phyloP scores from a whole-genome alignment of 495 filamentous ascomycete genomes.

The Penicillium fimorum region DNA sequence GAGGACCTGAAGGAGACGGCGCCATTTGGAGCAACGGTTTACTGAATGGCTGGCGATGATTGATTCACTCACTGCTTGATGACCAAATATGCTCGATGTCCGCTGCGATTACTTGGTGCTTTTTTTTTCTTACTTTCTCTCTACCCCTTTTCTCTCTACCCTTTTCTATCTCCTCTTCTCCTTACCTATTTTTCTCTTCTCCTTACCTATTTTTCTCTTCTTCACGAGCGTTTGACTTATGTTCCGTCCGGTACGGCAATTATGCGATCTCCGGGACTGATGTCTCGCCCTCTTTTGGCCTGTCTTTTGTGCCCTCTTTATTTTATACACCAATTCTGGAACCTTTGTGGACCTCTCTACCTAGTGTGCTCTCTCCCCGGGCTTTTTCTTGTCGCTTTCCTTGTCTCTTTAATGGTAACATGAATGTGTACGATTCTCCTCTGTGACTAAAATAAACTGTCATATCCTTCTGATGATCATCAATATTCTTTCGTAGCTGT shows the following conservation, averaged over 20 bases:
- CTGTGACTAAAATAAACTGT: constrained; percentile 17
- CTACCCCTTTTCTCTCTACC: constrained; percentile 8
- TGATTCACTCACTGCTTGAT: constrained; percentile 8
- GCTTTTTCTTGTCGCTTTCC: constrained; percentile 14
- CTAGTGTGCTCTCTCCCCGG: constrained; percentile 8
- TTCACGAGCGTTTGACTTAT: constrained; percentile 23
- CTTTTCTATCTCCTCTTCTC: constrained; percentile 9
- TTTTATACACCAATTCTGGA: constrained; percentile 20
- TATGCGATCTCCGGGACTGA: constrained; percentile 11
- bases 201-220: constrained; percentile 17
- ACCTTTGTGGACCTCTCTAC: constrained; percentile 17
- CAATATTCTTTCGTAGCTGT: not conserved
- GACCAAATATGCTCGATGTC: constrained; percentile 20
- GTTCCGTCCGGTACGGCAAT: constrained; percentile 29
- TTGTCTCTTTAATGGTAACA: constrained; percentile 30
- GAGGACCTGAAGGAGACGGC: constrained; percentile 82
- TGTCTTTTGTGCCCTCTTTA: constrained; percentile 16
- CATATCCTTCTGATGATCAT: constrained; percentile 10
- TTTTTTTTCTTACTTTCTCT: constrained; percentile 13
- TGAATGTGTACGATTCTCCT: constrained; percentile 31
- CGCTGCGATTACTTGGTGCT: constrained; percentile 17
- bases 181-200: constrained; percentile 14
- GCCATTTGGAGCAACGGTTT: constrained; percentile 48
- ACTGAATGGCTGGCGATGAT: constrained; percentile 30
- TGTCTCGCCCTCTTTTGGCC: constrained; percentile 18